Evolutionary conservation across 306 rosid species (phyloP).

Genomic region (Dalbergia cultrata): DNA sequence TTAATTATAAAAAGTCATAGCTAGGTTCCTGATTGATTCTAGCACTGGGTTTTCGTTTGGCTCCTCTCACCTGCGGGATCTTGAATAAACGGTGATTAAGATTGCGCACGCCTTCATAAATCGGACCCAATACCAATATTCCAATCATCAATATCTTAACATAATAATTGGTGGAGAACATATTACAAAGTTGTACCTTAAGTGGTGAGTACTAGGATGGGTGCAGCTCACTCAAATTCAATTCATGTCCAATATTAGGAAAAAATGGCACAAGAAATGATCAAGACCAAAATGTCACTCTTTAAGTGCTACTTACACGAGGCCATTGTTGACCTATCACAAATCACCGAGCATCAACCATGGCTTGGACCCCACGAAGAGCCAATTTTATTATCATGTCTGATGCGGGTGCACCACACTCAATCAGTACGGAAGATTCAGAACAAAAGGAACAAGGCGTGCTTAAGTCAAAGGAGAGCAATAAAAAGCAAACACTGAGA

Average conservation of each 20-base stretch:
- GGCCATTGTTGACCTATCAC: neutral
- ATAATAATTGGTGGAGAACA: neutral
- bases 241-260: neutral
- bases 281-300: neutral
- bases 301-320: neutral
- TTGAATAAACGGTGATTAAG: conserved; percentile 1
- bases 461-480: neutral
- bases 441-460: neutral
- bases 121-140: neutral
- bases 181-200: neutral
- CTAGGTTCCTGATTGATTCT: neutral
- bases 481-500: neutral
- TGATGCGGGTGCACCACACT: conserved; percentile 44
- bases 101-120: neutral
- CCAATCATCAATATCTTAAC: neutral
- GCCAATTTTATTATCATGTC: neutral
- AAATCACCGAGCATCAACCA: neutral
- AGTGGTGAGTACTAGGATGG: neutral
- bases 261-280: too few species aligned
- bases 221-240: neutral
- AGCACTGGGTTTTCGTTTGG: neutral
- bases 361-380: conserved; percentile 27
- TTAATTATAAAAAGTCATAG: neutral
- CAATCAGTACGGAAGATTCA: conserved; percentile 48
- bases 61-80: neutral